Percentiles rank a stretch among this genome's conserved stretches.
These are phyloP conservation scores for Naganishia antarctica DNA, from an alignment of 768 basidiomycete species.

Conservation along the genomic window DNA sequence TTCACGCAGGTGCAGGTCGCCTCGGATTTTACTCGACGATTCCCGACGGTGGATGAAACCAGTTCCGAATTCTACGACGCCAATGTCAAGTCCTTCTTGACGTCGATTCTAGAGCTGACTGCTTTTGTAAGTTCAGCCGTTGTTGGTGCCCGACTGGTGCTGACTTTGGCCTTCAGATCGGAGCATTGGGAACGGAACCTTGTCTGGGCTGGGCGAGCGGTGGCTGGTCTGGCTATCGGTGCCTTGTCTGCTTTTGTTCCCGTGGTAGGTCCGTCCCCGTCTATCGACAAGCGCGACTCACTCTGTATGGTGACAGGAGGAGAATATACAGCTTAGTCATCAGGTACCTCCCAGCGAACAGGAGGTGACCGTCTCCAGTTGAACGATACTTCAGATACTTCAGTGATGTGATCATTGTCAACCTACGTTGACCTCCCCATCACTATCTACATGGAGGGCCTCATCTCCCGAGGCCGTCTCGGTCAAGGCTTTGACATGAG, in stretches of 20 bases:
- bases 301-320: too few species aligned
- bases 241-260: constrained; percentile 79
- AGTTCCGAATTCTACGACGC: neutral
- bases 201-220: constrained; percentile 69
- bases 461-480: neutral
- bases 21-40: constrained; percentile 33
- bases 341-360: too few species aligned
- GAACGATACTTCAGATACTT: too few species aligned
- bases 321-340: too few species aligned
- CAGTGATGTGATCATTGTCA: too few species aligned
- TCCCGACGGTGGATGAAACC: neutral
- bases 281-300: neutral
- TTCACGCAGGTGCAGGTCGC: constrained; percentile 70
- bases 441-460: constrained; percentile 16
- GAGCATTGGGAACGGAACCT: constrained; percentile 65
- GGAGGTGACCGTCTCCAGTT: too few species aligned
- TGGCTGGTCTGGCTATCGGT: constrained; percentile 76
- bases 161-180: constrained; percentile 68
- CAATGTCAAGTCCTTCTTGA: constrained; percentile 18
- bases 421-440: too few species aligned
- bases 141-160: constrained; percentile 63
- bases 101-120: constrained; percentile 19
- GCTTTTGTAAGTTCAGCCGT: constrained; percentile 6
- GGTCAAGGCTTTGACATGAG: neutral
- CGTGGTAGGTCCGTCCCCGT: constrained; percentile 47